A percentile compares a stretch with the other conserved stretches of the same genome.
phyloP scores from a whole-genome alignment of 805 yeast species.

The Tetrapisispora nanseiensis region DNA sequence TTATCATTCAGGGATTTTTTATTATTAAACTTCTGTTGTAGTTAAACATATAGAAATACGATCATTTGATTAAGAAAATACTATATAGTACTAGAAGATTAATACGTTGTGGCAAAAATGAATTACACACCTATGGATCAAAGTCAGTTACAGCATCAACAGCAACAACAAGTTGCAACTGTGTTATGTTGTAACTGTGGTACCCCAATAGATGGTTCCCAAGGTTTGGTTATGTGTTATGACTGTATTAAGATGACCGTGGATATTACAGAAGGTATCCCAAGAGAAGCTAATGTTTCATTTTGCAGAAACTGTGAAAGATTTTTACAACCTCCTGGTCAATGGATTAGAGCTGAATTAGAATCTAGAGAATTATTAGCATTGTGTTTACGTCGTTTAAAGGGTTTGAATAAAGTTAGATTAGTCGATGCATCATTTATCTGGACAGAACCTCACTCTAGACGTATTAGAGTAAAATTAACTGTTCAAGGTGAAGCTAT shows the following conservation, averaged over 20 bases:
- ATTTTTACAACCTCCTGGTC: slow-evolving; percentile 86
- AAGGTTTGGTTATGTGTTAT: slow-evolving; percentile 89
- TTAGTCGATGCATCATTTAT: slow-evolving; percentile 88
- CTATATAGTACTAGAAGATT: too few relatives aligned
- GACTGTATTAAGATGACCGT: slow-evolving; percentile 92
- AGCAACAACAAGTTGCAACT: slow-evolving; percentile 49
- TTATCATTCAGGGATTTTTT: too few relatives aligned
- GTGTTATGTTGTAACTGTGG: slow-evolving; percentile 98
- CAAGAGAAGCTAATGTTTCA: slow-evolving; percentile 86
- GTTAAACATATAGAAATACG: too few relatives aligned
- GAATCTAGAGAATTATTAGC: slow-evolving; percentile 92
- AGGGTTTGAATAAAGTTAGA: slow-evolving; percentile 78
- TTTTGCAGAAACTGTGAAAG: slow-evolving; percentile 97
- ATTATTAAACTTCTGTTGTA: too few relatives aligned
- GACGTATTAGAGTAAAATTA: slow-evolving; percentile 82
- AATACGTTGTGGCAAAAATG: slow-evolving; percentile 25
- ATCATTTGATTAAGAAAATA: too few relatives aligned
- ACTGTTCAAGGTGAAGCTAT: slow-evolving; percentile 97
- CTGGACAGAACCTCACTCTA: slow-evolving; percentile 99
- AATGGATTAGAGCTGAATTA: slow-evolving; percentile 84
- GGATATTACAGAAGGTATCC: slow-evolving; percentile 88
- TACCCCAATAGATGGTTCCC: slow-evolving; percentile 92
- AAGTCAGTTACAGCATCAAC: slow-evolving; percentile 25
- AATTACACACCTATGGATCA: slow-evolving; percentile 32
- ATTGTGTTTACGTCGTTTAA: slow-evolving; percentile 74